phyloP scores from a whole-genome alignment of 345 rosid genomes.

The Populus deltoides region DNA sequence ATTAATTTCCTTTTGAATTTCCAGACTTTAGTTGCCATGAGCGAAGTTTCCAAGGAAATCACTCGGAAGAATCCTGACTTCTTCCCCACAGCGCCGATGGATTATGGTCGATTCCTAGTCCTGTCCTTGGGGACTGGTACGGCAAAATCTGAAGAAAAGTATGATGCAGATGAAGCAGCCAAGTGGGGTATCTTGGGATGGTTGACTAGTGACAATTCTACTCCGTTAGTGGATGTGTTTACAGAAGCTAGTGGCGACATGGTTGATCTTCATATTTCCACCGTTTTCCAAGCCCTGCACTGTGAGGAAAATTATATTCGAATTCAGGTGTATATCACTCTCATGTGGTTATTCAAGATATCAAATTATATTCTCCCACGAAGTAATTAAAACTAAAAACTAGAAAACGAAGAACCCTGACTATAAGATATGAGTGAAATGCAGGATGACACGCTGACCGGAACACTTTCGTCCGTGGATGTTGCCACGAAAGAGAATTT shows the following conservation, averaged over 20 bases:
- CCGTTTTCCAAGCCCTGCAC: constrained; percentile 47
- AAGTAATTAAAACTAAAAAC: too few species aligned
- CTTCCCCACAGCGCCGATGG: constrained; percentile 41
- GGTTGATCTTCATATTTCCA: constrained; percentile 56
- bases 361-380: background rate
- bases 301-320: constrained; percentile 45
- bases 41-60: constrained; percentile 51
- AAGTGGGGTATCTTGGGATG: constrained; percentile 67
- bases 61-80: constrained; percentile 34
- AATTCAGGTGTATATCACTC: constrained; percentile 35
- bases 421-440: background rate
- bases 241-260: constrained; percentile 28
- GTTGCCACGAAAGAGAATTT: constrained; percentile 29
- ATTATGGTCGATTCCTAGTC: constrained; percentile 47
- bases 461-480: constrained; percentile 40
- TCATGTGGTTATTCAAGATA: background rate
- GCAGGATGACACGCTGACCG: constrained; percentile 40
- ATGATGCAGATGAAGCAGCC: constrained; percentile 42
- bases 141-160: constrained; percentile 35
- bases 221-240: constrained; percentile 56
- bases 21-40: constrained; percentile 47
- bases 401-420: too few species aligned
- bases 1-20: too few species aligned
- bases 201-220: constrained; percentile 45
- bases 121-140: constrained; percentile 65